phyloP scores from a whole-genome alignment of 805 yeast species.

The Maudiozyma pseudohumilis region DNA sequence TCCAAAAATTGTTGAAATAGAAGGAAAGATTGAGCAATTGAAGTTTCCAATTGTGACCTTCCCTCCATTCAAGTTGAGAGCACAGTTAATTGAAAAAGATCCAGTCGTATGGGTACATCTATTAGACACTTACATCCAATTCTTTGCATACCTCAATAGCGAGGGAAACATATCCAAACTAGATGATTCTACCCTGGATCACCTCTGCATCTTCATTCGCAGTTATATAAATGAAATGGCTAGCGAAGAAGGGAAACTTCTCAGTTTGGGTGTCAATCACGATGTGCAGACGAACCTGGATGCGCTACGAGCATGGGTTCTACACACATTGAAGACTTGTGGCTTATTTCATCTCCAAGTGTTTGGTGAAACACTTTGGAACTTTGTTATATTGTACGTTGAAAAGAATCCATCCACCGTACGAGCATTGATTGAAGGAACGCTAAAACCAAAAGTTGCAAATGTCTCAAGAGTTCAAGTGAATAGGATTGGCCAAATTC shows the following conservation, averaged over 20 bases:
- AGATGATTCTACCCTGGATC: slow-evolving; percentile 47
- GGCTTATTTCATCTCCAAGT: slow-evolving; percentile 49
- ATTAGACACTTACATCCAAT: slow-evolving; percentile 49
- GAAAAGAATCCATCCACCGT: slow-evolving; percentile 35
- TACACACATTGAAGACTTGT: slow-evolving; percentile 39
- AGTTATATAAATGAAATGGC: slow-evolving; percentile 52
- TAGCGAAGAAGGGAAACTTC: slow-evolving; percentile 48
- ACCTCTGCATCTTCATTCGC: slow-evolving; percentile 45
- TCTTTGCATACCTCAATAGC: slow-evolving; percentile 34
- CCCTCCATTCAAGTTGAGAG: slow-evolving; percentile 66
- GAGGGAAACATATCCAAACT: slow-evolving; percentile 33
- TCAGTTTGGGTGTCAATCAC: slow-evolving; percentile 64
- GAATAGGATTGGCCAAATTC: slow-evolving; percentile 35
- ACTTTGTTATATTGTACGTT: slow-evolving; percentile 47
- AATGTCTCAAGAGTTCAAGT: slow-evolving; percentile 26
- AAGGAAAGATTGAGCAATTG: slow-evolving; percentile 15
- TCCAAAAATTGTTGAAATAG: slow-evolving; percentile 10
- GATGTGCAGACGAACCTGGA: slow-evolving; percentile 50
- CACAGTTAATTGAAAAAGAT: slow-evolving; percentile 70
- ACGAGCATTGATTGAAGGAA: slow-evolving; percentile 47
- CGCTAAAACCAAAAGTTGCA: slow-evolving; percentile 22
- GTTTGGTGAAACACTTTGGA: slow-evolving; percentile 56
- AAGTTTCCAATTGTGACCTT: slow-evolving; percentile 53
- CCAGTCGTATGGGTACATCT: slow-evolving; percentile 78
- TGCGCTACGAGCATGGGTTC: slow-evolving; percentile 38